Percentiles rank a stretch among this genome's conserved stretches.
These are phyloP conservation scores for Cylindrotheca fusiformis DNA, from an alignment of 108 stramenopile species.

Conservation along the genomic window DNA sequence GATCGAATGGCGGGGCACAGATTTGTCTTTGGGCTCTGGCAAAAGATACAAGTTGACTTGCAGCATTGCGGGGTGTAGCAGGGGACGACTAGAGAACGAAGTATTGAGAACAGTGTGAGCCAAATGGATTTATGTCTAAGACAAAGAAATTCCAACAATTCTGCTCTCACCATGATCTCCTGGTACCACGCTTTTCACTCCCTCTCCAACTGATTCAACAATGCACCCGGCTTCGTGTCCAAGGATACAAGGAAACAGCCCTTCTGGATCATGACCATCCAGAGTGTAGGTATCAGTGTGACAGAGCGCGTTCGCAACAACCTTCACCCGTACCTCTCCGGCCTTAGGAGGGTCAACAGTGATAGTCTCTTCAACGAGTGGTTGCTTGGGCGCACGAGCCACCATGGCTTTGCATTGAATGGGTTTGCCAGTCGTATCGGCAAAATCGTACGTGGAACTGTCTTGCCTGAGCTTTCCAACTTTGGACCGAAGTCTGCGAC, in stretches of 20 bases:
- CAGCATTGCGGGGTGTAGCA: constrained; percentile 82
- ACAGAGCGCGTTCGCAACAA: constrained; percentile 85
- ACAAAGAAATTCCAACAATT: constrained; percentile 6
- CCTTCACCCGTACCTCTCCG: constrained; percentile 68
- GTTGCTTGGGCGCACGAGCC: constrained; percentile 71
- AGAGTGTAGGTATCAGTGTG: constrained; percentile 92
- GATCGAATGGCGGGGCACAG: constrained; percentile 82
- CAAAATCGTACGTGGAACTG: constrained; percentile 32
- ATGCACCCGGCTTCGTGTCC: constrained; percentile 76
- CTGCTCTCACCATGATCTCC: too few relatives aligned
- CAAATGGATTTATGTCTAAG: not conserved
- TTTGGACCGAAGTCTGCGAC: constrained; percentile 45
- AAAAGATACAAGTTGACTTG: constrained; percentile 76
- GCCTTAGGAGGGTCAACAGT: constrained; percentile 85
- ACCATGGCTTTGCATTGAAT: constrained; percentile 81
- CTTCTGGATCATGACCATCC: constrained; percentile 90
- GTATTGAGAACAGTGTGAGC: not conserved
- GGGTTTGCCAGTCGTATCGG: constrained; percentile 51
- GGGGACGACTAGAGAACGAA: constrained; percentile 52
- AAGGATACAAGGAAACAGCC: constrained; percentile 84
- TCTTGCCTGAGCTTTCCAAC: constrained; percentile 18
- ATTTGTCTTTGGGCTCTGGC: constrained; percentile 84
- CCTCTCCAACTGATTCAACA: constrained; percentile 86
- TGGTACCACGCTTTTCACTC: constrained; percentile 70
- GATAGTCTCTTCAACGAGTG: constrained; percentile 74